Base-by-base conservation (phyloP, 192 early-diverging fungal genomes). In the Rhizophagus sp. region DNA sequence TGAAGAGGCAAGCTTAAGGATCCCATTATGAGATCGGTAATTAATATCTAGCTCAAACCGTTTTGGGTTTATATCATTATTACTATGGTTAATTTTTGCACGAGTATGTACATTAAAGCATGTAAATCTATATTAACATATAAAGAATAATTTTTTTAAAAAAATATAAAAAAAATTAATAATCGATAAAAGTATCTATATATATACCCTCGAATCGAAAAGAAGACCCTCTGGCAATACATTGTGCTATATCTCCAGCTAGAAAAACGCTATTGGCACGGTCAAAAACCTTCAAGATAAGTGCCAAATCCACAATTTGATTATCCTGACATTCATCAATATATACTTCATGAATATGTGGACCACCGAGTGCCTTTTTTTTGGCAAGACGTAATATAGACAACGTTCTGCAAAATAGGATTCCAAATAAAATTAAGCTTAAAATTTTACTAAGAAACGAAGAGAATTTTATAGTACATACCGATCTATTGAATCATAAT, bases 301-400 rank as follows among this genome's bases (percentile, higher is more conserved):
- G 74, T 12, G 74, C n/a, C 1, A 75, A 62, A 62, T 75, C 74
- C 11, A 75, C 74, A 3, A 34, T 34, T 34, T 34, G 33, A 34
- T 34, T 34, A 34, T 34, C 33, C 2, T 34, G 33, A 34, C 33
- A 34, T 34, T 34, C 33, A 2, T 34, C 33, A 34, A 34, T 34
- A 34, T 34, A 34, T 34, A 34, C 33, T 34, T 34, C 33, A 34
- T 34, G 33, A 34, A 34, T 34, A 34, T 34, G 33, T 34, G 33
- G 33, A 34, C 33, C 33, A 34, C 33, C 33, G 33, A 34, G 33
- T 34, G 33, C 1, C 2, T 34, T 34, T 34, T 34, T 49, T 66
- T 65, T 77, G 27, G 36, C 62, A 61, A 36, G 44, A 77, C 75
- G 75, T 27, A 77, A 77, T n/a, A 77, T 65, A 24, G 75, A 34